phyloP scores from a whole-genome alignment of 257 asterid genomes.

The Rhazya stricta region DNA sequence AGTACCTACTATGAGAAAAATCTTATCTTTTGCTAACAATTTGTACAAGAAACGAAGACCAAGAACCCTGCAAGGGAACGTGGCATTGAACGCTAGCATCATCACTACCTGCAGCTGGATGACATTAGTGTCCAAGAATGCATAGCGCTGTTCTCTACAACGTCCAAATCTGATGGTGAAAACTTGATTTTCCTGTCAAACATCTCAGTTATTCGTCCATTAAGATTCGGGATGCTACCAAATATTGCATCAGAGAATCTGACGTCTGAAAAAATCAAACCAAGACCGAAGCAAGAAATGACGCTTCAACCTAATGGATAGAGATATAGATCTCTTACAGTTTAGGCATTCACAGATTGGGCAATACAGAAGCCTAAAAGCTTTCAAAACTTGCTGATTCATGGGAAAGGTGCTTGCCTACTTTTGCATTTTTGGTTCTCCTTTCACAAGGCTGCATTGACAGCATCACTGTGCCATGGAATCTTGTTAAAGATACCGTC shows the following conservation, averaged over 20 bases:
- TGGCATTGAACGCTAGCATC: too few species aligned
- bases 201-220: not conserved
- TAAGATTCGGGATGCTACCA: not conserved
- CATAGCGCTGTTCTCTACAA: too few species aligned
- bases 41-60: too few species aligned
- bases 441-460: not conserved
- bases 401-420: not conserved
- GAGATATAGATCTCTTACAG: too few species aligned
- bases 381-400: constrained; percentile 6
- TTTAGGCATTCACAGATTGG: not conserved
- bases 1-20: too few species aligned
- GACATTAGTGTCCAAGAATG: too few species aligned
- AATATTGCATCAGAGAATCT: not conserved
- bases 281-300: not conserved
- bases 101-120: too few species aligned
- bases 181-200: not conserved
- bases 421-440: not conserved
- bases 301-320: not conserved
- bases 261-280: not conserved
- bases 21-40: too few species aligned
- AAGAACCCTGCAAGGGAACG: too few species aligned
- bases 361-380: not conserved
- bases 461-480: not conserved
- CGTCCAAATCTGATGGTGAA: not conserved
- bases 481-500: not conserved